A percentile compares a stretch with the other conserved stretches of the same genome.
phyloP scores from a whole-genome alignment of 768 basidiomycete species.

The Boletus huronensis region DNA sequence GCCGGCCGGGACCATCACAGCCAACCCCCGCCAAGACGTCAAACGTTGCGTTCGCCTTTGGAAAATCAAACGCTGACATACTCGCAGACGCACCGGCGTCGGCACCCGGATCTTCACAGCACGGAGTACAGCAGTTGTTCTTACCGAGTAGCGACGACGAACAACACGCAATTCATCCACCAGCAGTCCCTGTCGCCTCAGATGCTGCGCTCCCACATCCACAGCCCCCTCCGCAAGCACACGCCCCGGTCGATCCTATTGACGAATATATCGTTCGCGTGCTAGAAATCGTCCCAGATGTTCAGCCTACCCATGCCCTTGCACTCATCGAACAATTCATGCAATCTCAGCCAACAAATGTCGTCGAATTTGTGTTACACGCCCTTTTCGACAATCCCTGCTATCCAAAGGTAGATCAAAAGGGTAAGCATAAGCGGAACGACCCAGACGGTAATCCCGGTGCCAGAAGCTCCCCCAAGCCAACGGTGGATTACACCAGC shows the following conservation, averaged over 20 bases:
- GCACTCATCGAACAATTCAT: conserved; percentile 46
- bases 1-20: background rate
- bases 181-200: background rate
- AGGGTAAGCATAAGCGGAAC: conserved; percentile 42
- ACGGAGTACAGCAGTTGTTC: conserved; percentile 25
- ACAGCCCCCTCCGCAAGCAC: background rate
- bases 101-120: conserved; percentile 13
- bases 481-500: conserved; percentile 53
- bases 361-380: conserved; percentile 56
- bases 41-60: conserved; percentile 2
- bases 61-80: conserved; percentile 9
- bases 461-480: conserved; percentile 32
- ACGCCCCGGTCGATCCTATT: conserved; percentile 16
- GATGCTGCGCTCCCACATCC: background rate
- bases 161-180: background rate
- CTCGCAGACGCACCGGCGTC: conserved; percentile 8
- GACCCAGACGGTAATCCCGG: conserved; percentile 26
- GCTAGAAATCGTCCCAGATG: conserved; percentile 70
- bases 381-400: conserved; percentile 56
- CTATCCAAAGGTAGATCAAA: conserved; percentile 55
- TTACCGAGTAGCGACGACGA: conserved; percentile 39
- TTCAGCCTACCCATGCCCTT: conserved; percentile 52
- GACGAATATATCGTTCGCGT: conserved; percentile 45
- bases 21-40: conserved; percentile 7
- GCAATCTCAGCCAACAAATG: conserved; percentile 30